Evolutionary conservation across 768 basidiomycete species (phyloP).

Genomic region (Clitopilus hobsonii): DNA sequence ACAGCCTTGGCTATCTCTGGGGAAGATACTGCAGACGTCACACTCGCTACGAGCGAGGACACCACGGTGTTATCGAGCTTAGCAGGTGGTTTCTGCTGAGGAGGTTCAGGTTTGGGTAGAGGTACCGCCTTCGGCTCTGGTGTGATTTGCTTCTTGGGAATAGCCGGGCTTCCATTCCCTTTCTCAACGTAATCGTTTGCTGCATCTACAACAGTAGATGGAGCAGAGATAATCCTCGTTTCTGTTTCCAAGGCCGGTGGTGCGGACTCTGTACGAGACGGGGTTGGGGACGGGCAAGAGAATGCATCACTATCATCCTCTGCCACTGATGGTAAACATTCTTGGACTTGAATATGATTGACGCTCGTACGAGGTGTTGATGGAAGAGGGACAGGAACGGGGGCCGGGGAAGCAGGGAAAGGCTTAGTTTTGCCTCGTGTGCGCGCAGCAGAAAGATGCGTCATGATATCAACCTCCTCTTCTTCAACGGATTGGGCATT

Average conservation of each 20-base stretch:
- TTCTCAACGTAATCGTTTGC: neutral
- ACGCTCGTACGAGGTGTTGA: neutral
- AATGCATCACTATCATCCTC: neutral
- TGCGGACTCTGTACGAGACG: constrained; percentile 9
- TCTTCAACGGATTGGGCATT: constrained; percentile 3
- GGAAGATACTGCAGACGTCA: neutral
- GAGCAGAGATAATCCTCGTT: neutral
- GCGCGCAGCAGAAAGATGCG: constrained; percentile 4
- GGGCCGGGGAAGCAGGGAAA: too few relatives aligned
- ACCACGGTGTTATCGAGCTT: neutral
- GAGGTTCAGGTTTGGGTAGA: neutral
- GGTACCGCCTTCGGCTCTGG: neutral
- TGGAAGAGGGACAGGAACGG: neutral
- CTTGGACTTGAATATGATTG: neutral
- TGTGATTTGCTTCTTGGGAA: neutral
- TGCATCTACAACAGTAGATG: constrained; percentile 5
- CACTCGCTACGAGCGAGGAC: neutral
- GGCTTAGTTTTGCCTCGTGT: neutral
- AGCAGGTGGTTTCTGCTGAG: neutral
- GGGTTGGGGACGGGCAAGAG: constrained; percentile 2
- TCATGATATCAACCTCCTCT: constrained; percentile 12
- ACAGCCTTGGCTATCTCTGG: neutral
- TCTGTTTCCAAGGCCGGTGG: constrained; percentile 4
- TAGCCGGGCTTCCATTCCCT: neutral
- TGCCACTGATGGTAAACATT: neutral